Evolutionary conservation across 257 asterid species (phyloP), one percentile per base, ranked within the genome.

Genomic region (Handroanthus guayacan): DNA sequence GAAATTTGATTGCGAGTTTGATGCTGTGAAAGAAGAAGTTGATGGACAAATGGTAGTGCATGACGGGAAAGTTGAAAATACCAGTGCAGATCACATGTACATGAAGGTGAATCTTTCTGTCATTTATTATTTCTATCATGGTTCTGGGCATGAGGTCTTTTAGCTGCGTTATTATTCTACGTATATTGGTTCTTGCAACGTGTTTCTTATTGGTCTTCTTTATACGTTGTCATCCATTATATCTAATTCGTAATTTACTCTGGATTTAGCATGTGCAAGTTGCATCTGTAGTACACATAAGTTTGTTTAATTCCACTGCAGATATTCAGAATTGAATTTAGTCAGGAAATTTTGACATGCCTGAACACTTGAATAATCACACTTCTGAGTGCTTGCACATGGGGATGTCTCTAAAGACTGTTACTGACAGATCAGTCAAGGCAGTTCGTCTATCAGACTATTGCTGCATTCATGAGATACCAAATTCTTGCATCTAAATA

Each of bases 11-110:
- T 90, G 83, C 71, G 96, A 91, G 79, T 91, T 92, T 83, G 93
- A 87, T 82, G 90, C 82, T 78, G 95, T 95, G 80, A 92, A 95
- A 86, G 92, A 91, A 79, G 97, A 92, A 90, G 62, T 44, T 37
- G 92, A 82, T 48, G 84, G 75, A 12, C 83, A 82, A 70, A 43
- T 38, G 55, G 55, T 69, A 13, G 69, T 67, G 48, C 61, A 45
- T 39, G 84, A 86, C 50, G 82, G 76, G 65, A 87, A 82, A 75
- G 56, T 69, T 78, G 85, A 81, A 61, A 38, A 73, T 41, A 61
- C 11, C 38, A 79, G 73, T 62, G 76, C 61, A 18, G 97, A 92
- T 83, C 81, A 52, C 82, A 85, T 91, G 89, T 92, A 92, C 87
- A 86, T 88, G 96, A 88, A 95, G 97, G 99, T 91, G 64, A 78